Conservation (phyloP, 2,329 filamentous ascomycete genomes). For the Ceratocystis huliohia region DNA sequence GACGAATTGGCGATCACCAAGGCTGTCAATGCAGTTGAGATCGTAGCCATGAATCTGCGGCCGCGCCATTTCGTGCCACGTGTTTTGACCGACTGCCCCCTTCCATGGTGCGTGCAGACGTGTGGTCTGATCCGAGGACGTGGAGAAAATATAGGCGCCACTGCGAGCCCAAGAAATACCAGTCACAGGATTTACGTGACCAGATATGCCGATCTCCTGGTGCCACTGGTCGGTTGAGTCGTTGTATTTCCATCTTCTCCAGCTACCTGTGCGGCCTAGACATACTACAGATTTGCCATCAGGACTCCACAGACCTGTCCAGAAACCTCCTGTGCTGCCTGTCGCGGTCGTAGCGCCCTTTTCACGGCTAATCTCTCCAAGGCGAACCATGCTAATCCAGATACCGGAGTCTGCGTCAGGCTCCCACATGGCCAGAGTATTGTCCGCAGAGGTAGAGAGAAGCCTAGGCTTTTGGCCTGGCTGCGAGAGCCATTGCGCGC, state of each 20-base stretch:
- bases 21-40: constrained; percentile 77
- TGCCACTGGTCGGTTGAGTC: constrained; percentile 53
- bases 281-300: constrained; percentile 58
- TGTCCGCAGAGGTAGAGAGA: constrained; percentile 85
- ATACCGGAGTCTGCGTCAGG: constrained; percentile 72
- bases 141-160: constrained; percentile 77
- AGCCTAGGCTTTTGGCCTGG: constrained; percentile 49
- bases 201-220: constrained; percentile 64
- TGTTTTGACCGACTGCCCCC: constrained; percentile 31
- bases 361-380: constrained; percentile 87
- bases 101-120: constrained; percentile 74
- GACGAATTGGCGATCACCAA: constrained; percentile 66
- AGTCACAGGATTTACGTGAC: constrained; percentile 71
- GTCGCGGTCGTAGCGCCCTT: constrained; percentile 96
- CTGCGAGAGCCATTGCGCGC: constrained; percentile 53
- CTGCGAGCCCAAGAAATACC: constrained; percentile 72
- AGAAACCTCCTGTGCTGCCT: constrained; percentile 90
- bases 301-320: constrained; percentile 87
- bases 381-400: constrained; percentile 73
- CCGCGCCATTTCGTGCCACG: constrained; percentile 92
- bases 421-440: constrained; percentile 88
- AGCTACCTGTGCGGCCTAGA: constrained; percentile 82
- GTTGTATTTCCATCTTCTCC: constrained; percentile 70
- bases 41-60: constrained; percentile 98
- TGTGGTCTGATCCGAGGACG: constrained; percentile 84